Evolutionary conservation across 768 basidiomycete genomes (phyloP).

Genomic region (Trametopsis cervina): DNA sequence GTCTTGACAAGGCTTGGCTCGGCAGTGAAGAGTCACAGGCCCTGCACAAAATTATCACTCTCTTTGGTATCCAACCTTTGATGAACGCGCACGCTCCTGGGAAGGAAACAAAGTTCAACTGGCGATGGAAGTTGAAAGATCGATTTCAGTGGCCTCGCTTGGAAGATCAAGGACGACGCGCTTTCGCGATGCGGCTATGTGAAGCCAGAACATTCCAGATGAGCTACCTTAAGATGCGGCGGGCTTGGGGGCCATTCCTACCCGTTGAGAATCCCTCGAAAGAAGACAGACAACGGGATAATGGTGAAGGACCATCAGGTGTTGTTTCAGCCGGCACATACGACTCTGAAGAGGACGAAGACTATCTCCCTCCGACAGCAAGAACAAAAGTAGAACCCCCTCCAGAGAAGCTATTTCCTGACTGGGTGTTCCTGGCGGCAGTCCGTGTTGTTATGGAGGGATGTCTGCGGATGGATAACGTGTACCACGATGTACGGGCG

Average conservation of each 20-base stretch:
- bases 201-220: slow-evolving; percentile 13
- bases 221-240: slow-evolving; percentile 13
- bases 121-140: not conserved
- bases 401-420: slow-evolving; percentile 13
- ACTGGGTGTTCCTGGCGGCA: slow-evolving; percentile 18
- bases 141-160: slow-evolving; percentile 3
- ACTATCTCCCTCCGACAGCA: slow-evolving; percentile 9
- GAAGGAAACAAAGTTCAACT: not conserved
- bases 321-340: not conserved
- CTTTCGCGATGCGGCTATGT: not conserved
- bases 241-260: slow-evolving; percentile 20
- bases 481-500: not conserved
- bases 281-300: not conserved
- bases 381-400: slow-evolving; percentile 1
- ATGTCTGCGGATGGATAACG: not conserved
- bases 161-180: not conserved
- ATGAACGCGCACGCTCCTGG: not conserved
- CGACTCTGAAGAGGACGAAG: slow-evolving; percentile 4
- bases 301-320: not conserved
- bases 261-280: not conserved
- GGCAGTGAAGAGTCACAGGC: not conserved
- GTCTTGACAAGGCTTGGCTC: not conserved
- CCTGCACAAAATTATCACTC: slow-evolving; percentile 4
- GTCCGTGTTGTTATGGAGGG: slow-evolving; percentile 10
- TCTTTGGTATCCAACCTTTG: not conserved